phyloP scores from a whole-genome alignment of 1,284 basidiomycete species.

The Ceratorhiza oryzae-sativae region DNA sequence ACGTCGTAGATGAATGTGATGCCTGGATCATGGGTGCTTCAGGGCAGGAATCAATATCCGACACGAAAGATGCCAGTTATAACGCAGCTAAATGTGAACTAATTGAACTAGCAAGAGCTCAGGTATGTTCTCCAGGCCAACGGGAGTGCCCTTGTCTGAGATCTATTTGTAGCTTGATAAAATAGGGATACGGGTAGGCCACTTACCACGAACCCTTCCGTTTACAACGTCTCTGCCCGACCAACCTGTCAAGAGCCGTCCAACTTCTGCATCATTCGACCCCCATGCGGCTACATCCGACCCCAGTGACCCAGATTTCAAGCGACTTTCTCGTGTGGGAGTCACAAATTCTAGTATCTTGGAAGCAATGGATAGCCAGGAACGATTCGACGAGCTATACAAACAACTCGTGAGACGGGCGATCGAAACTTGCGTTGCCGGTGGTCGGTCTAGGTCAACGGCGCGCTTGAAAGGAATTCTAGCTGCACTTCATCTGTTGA shows the following conservation, averaged over 20 bases:
- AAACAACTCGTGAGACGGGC: conserved; percentile 76
- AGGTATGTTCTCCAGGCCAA: conserved; percentile 58
- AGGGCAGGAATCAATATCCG: conserved; percentile 56
- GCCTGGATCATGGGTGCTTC: conserved; percentile 64
- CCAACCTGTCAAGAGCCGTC: conserved; percentile 30
- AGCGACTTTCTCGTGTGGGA: conserved; percentile 44
- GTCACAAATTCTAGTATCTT: conserved; percentile 64
- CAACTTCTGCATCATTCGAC: conserved; percentile 10
- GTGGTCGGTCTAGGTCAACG: conserved; percentile 82
- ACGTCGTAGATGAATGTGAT: conserved; percentile 85
- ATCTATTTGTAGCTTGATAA: conserved; percentile 69
- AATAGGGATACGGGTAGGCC: conserved; percentile 74
- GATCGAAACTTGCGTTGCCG: conserved; percentile 80
- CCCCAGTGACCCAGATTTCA: conserved; percentile 39
- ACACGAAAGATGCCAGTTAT: conserved; percentile 54
- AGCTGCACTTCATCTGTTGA: conserved; percentile 84
- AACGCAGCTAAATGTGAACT: conserved; percentile 81
- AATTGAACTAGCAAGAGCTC: conserved; percentile 78
- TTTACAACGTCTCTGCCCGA: conserved; percentile 63
- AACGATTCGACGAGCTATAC: conserved; percentile 78
- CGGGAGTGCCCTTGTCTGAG: conserved; percentile 8
- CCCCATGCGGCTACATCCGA: conserved; percentile 1
- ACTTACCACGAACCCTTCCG: conserved; percentile 74
- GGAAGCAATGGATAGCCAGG: conserved; percentile 63
- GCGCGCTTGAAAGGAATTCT: conserved; percentile 83